phyloP scores from a whole-genome alignment of 306 rosid species.

The Begonia peltatifolia region DNA sequence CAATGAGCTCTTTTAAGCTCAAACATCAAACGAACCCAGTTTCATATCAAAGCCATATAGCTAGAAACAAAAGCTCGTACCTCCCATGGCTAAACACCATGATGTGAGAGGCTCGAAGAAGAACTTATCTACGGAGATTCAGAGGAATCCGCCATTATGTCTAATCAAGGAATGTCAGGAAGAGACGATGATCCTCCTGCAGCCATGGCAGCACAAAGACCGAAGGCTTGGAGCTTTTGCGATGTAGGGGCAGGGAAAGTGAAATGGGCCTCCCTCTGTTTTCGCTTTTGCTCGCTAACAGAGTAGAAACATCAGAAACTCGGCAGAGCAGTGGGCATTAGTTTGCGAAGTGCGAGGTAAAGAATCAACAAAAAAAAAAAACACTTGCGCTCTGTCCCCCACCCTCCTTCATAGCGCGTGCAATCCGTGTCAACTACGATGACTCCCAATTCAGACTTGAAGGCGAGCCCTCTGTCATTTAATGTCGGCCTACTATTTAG shows the following conservation, averaged over 20 bases:
- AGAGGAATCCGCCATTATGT: constrained; percentile 7
- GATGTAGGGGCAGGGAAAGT: constrained; percentile 18
- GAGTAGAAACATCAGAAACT: constrained; percentile 17
- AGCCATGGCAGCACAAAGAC: constrained; percentile 21
- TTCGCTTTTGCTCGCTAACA: constrained; percentile 1
- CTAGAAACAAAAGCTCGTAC: constrained; percentile 2
- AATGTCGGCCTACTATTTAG: too few relatives aligned
- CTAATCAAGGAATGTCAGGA: constrained; percentile 1
- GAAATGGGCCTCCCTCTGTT: constrained; percentile 10
- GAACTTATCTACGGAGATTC: constrained; percentile 36
- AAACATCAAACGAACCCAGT: constrained; percentile 13
- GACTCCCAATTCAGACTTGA: too few relatives aligned
- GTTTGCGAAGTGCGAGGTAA: constrained; percentile 1
- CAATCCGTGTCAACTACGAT: not conserved
- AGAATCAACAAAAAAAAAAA: not conserved
- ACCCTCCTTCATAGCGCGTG: not conserved
- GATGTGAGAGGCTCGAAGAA: constrained; percentile 4
- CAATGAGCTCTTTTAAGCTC: constrained; percentile 21
- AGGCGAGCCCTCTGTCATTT: too few relatives aligned
- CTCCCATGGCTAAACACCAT: constrained; percentile 7
- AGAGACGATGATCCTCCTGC: constrained; percentile 1
- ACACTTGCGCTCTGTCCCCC: not conserved
- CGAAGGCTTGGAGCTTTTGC: constrained; percentile 16
- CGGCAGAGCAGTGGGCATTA: constrained; percentile 7
- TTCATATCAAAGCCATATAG: constrained; percentile 19